Evolutionary conservation across 2,329 filamentous ascomycete species (phyloP).

Genomic region (Simplicillium aogashimaense): DNA sequence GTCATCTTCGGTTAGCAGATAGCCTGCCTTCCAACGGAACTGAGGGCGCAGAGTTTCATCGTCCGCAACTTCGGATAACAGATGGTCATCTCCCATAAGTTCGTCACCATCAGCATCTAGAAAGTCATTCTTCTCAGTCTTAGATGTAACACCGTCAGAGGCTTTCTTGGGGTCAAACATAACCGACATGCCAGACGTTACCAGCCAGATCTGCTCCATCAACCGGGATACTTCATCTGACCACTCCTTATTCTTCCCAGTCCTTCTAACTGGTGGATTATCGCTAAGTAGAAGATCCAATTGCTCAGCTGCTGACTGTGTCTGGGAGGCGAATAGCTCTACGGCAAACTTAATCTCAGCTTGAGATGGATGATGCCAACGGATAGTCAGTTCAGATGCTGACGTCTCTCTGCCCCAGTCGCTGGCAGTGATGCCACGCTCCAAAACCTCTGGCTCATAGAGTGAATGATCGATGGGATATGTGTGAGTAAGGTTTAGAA

Average conservation of each 20-base stretch:
- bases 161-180: conserved; percentile 76
- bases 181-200: conserved; percentile 80
- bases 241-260: conserved; percentile 97
- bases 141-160: conserved; percentile 38
- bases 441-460: conserved; percentile 69
- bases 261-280: conserved; percentile 72
- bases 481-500: conserved; percentile 88
- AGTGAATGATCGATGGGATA: conserved; percentile 85
- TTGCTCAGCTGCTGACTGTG: conserved; percentile 63
- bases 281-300: conserved; percentile 73
- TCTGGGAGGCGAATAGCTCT: conserved; percentile 78
- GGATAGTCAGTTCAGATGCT: conserved; percentile 68
- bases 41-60: conserved; percentile 78
- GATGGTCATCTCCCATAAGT: conserved; percentile 33
- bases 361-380: conserved; percentile 78
- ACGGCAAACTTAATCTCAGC: conserved; percentile 83
- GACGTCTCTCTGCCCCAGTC: conserved; percentile 80
- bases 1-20: conserved; percentile 50
- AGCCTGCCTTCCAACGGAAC: conserved; percentile 83
- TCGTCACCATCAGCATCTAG: conserved; percentile 43
- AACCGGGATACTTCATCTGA: conserved; percentile 92
- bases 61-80: conserved; percentile 54
- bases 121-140: conserved; percentile 38
- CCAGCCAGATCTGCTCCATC: conserved; percentile 76
- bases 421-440: conserved; percentile 60